These are phyloP conservation scores for Vaccinium corymbosum DNA, from an alignment of 148 eudicot genomes.

Conservation along the genomic window DNA sequence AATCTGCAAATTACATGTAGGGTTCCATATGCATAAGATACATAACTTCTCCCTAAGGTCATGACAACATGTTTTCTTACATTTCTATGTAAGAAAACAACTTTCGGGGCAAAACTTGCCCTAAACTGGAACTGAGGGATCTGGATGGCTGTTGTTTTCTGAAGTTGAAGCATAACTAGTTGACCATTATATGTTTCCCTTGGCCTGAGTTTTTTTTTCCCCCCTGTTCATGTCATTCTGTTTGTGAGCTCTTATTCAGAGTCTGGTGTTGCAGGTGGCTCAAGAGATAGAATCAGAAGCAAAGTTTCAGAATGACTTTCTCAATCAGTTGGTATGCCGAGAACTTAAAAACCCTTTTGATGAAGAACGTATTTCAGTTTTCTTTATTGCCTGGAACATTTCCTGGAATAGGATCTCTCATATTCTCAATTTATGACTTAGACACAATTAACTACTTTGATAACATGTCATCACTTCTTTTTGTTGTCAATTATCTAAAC, in stretches of 20 bases:
- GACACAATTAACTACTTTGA: neutral
- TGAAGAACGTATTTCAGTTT: neutral
- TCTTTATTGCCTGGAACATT: neutral
- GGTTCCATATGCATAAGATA: too few species aligned
- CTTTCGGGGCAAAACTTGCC: neutral
- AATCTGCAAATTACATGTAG: too few species aligned
- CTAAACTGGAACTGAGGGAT: neutral
- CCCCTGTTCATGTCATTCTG: neutral
- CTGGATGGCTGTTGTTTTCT: neutral
- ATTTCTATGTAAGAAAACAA: too few species aligned
- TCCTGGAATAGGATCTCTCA: neutral
- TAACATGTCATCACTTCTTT: neutral
- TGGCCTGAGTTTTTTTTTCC: neutral
- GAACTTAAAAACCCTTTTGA: neutral
- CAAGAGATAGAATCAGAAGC: slow-evolving; percentile 78
- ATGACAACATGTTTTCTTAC: too few species aligned
- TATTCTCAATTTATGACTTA: neutral
- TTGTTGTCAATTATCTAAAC: neutral
- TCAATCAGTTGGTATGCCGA: slow-evolving; percentile 69
- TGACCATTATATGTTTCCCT: neutral
- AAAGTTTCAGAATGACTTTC: slow-evolving; percentile 70
- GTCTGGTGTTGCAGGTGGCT: slow-evolving; percentile 60
- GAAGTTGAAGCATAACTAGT: neutral
- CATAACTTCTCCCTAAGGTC: too few species aligned
- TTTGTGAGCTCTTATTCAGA: slow-evolving; percentile 16